These are phyloP conservation scores for Priceomyces fermenticarens DNA, from an alignment of 805 yeast genomes.

Conservation along the genomic window DNA sequence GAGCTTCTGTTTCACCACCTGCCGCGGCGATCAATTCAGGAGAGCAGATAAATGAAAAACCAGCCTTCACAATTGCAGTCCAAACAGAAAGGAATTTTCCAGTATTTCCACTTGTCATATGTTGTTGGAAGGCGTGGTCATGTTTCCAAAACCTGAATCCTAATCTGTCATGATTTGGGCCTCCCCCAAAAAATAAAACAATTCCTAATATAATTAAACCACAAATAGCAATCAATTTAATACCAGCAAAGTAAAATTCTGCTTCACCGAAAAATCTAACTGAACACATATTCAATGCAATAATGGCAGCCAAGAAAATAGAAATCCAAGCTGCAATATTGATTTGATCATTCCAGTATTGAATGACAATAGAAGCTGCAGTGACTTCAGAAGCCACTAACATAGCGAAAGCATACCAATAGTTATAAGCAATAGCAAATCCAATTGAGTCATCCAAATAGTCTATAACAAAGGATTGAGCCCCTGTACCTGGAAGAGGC, in stretches of 20 bases:
- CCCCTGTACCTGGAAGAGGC: constrained; percentile 34
- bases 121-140: constrained; percentile 38
- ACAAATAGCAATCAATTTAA: constrained; percentile 28
- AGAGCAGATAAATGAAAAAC: constrained; percentile 60
- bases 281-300: constrained; percentile 25
- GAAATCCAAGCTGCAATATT: constrained; percentile 40
- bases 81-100: constrained; percentile 65
- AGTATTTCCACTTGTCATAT: constrained; percentile 49
- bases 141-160: constrained; percentile 46
- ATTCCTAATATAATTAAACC: constrained; percentile 33
- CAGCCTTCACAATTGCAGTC: constrained; percentile 62
- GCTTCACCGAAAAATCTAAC: constrained; percentile 35
- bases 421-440: constrained; percentile 32
- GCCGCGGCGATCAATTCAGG: constrained; percentile 75
- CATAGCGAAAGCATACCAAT: constrained; percentile 32
- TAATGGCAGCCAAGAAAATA: constrained; percentile 24
- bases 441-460: constrained; percentile 28
- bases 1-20: constrained; percentile 41
- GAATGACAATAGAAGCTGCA: constrained; percentile 32
- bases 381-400: constrained; percentile 35
- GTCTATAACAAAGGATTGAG: constrained; percentile 27
- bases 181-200: constrained; percentile 38
- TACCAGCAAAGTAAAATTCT: constrained; percentile 33
- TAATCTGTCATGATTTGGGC: constrained; percentile 35
- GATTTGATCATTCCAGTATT: constrained; percentile 29